Percentiles rank a stretch among this genome's conserved stretches.
These are phyloP conservation scores for Zizania palustris DNA, from an alignment of 202 grass and related monocot species.

Conservation along the genomic window DNA sequence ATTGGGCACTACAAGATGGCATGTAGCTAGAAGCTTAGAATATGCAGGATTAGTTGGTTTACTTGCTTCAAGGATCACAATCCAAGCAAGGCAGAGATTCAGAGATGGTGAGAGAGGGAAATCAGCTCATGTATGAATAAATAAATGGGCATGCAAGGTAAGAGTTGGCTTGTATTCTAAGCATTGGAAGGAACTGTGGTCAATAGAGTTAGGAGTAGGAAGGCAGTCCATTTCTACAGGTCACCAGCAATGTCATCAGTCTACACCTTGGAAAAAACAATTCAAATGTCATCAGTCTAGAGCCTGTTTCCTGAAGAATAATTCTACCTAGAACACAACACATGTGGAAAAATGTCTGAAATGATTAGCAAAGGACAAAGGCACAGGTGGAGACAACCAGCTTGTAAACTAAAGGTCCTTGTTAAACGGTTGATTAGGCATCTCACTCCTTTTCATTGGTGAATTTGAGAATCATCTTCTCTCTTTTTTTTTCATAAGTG, in stretches of 20 bases:
- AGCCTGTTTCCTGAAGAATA: conserved; percentile 50
- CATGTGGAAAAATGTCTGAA: conserved; percentile 41
- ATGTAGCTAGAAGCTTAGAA: background rate
- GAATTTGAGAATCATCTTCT: background rate
- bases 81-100: conserved; percentile 27
- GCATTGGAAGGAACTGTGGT: conserved; percentile 40
- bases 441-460: conserved; percentile 3
- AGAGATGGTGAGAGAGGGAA: background rate
- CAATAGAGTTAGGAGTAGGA: conserved; percentile 64
- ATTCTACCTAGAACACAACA: conserved; percentile 47
- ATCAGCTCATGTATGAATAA: conserved; percentile 44
- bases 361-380: conserved; percentile 41
- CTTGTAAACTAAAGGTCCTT: background rate
- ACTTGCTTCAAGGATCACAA: conserved; percentile 38
- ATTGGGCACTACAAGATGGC: background rate
- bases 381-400: conserved; percentile 31
- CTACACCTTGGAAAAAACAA: conserved; percentile 24
- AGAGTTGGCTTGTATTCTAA: conserved; percentile 52
- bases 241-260: conserved; percentile 35
- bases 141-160: conserved; percentile 35
- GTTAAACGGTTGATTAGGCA: conserved; percentile 23
- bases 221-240: conserved; percentile 59
- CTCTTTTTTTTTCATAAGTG: background rate
- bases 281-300: conserved; percentile 39
- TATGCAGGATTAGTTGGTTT: conserved; percentile 29